Percentiles rank a stretch among this genome's conserved stretches.
Evolutionary conservation across 805 yeast species (phyloP).

Genomic region (Yarrowia sp.): DNA sequence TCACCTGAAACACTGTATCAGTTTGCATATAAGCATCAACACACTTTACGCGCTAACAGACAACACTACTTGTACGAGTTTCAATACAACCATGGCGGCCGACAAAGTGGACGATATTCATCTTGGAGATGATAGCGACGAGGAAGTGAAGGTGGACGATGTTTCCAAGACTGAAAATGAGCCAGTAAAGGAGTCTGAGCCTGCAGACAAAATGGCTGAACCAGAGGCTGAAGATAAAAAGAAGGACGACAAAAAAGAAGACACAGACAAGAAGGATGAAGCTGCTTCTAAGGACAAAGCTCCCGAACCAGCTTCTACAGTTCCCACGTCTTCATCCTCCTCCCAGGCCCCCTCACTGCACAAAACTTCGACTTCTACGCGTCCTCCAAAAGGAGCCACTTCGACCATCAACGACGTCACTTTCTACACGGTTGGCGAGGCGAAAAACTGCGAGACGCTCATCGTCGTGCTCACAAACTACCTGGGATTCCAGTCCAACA

Average conservation of each 20-base stretch:
- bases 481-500: constrained; percentile 47
- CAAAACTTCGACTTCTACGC: constrained; percentile 1
- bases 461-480: constrained; percentile 48
- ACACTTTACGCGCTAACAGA: neutral
- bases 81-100: neutral
- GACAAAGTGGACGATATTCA: constrained; percentile 24
- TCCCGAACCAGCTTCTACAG: neutral
- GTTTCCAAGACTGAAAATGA: neutral
- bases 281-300: neutral
- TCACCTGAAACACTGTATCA: constrained; percentile 8
- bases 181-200: neutral
- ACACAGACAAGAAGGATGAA: neutral
- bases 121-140: constrained; percentile 21
- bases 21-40: constrained; percentile 8
- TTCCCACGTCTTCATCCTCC: neutral
- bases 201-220: neutral
- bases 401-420: constrained; percentile 4
- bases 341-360: neutral
- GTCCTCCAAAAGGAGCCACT: neutral
- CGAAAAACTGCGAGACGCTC: constrained; percentile 1
- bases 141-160: neutral
- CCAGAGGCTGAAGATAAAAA: neutral
- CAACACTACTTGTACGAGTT: too few species aligned
- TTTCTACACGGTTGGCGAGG: constrained; percentile 6
- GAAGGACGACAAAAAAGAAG: neutral